These are phyloP conservation scores for Fusarium sp. DNA, from an alignment of 2,329 filamentous ascomycete species.

Conservation along the genomic window DNA sequence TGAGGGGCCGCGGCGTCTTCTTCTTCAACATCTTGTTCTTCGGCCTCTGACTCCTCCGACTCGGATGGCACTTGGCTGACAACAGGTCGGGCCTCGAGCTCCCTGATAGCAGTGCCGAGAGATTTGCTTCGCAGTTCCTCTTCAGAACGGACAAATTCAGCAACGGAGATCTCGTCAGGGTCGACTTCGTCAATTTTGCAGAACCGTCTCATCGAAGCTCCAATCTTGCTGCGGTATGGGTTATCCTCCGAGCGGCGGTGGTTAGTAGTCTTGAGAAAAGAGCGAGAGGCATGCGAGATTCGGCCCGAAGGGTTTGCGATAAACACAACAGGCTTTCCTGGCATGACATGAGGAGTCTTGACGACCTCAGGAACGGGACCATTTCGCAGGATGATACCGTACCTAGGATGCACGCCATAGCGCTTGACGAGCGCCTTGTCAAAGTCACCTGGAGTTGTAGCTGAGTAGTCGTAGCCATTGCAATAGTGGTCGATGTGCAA, in stretches of 20 bases:
- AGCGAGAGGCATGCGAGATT: conserved; percentile 63
- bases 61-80: conserved; percentile 47
- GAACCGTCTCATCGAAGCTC: conserved; percentile 53
- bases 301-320: conserved; percentile 61
- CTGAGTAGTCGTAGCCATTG: conserved; percentile 65
- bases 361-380: conserved; percentile 61
- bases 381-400: conserved; percentile 64
- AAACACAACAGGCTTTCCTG: conserved; percentile 63
- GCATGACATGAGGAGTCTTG: conserved; percentile 57
- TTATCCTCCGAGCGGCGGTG: conserved; percentile 52
- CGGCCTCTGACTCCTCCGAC: conserved; percentile 44
- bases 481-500: conserved; percentile 68
- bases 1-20: conserved; percentile 44
- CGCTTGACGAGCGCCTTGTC: conserved; percentile 64
- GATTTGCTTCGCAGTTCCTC: conserved; percentile 53
- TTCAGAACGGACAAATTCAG: conserved; percentile 52
- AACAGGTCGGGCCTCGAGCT: conserved; percentile 50
- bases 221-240: conserved; percentile 53
- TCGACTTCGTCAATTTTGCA: conserved; percentile 54
- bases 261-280: conserved; percentile 54
- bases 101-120: conserved; percentile 53
- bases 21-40: conserved; percentile 40
- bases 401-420: conserved; percentile 65
- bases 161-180: conserved; percentile 50
- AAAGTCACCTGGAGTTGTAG: conserved; percentile 62